Base-by-base conservation (phyloP, 164 flowering plant species). In the Paratinospora sagittata region DNA sequence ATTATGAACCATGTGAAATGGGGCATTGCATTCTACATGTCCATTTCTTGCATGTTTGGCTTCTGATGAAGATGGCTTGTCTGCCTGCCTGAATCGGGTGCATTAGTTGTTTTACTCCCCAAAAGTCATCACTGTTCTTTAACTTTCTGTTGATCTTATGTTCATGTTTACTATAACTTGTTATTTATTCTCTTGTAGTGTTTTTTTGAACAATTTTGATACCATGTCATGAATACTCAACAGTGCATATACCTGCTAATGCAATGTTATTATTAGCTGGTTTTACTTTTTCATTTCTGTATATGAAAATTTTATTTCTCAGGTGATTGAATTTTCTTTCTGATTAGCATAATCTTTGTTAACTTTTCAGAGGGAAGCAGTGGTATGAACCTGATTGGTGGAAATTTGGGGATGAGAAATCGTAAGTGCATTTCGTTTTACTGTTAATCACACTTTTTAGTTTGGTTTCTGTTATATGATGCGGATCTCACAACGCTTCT, bases 301-400 rank as follows among this genome's bases (percentile, higher is more conserved):
- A 41, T 49, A 45, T 39, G 26, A 21, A 65, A 27, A 19, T 62
- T 61, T 45, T 27, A 19, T 62, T 64, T 8, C 17, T 16, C 34
- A 30, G 9, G 13, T 8, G 39, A 43, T 41, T 17, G 23, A 13
- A 37, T 66, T 27, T 27, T 13, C 19, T 60, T 62, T 63, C 63
- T 67, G 24, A 61, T 16, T 37, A 43, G 37, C 17, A 57, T 33
- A 27, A 26, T 41, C 52, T 8, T 66, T 62, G 21, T 19, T 55
- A 43, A 63, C 39, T 86, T 82, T n/a, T 60, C 92, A 96, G 99
- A 89, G 97, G 97, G 72, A 92, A 78, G 75, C 74, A 79, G 19
- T 96, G 99, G 99, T 96, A 90, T 81, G 98, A 96, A 72, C 98
- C 99, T 45, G 96, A 93, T 0, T 96, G 99, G 98, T 93, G 99